A percentile compares a stretch with the other conserved stretches of the same genome.
Conservation (phyloP, 2,329 filamentous ascomycete species). For the Akanthomyces muscarius region DNA sequence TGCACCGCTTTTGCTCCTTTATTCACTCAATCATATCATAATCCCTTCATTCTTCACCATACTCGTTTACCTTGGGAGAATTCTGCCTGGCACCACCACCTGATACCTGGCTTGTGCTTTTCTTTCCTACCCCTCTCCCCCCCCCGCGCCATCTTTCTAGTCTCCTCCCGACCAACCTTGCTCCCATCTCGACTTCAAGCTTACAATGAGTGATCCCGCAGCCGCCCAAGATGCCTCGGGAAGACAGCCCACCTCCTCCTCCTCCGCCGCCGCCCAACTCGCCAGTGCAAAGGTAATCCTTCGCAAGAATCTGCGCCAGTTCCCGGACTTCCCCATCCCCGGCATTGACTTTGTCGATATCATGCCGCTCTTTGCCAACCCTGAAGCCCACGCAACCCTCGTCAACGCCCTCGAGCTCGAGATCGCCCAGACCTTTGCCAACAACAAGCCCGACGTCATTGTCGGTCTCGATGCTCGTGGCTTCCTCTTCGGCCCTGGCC, state of each 20-base stretch:
- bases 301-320: conserved; percentile 72
- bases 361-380: conserved; percentile 87
- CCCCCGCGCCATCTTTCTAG: background rate
- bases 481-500: conserved; percentile 88
- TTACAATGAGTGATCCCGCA: conserved; percentile 29
- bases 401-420: conserved; percentile 83
- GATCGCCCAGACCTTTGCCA: conserved; percentile 59
- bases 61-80: background rate
- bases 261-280: conserved; percentile 61
- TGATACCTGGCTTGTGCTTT: conserved; percentile 2
- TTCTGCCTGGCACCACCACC: conserved; percentile 14
- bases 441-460: conserved; percentile 75
- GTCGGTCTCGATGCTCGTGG: conserved; percentile 91
- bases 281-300: conserved; percentile 67
- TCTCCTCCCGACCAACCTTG: background rate
- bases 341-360: conserved; percentile 98
- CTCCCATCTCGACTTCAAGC: conserved; percentile 1
- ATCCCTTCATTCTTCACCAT: background rate
- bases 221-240: conserved; percentile 54
- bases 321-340: conserved; percentile 84
- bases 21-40: conserved; percentile 15
- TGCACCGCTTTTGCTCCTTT: background rate
- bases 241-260: conserved; percentile 59
- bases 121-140: background rate
- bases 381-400: conserved; percentile 68